These are phyloP conservation scores for Ceratocystiopsis sp. DNA, from an alignment of 2,329 filamentous ascomycete species.

Conservation along the genomic window DNA sequence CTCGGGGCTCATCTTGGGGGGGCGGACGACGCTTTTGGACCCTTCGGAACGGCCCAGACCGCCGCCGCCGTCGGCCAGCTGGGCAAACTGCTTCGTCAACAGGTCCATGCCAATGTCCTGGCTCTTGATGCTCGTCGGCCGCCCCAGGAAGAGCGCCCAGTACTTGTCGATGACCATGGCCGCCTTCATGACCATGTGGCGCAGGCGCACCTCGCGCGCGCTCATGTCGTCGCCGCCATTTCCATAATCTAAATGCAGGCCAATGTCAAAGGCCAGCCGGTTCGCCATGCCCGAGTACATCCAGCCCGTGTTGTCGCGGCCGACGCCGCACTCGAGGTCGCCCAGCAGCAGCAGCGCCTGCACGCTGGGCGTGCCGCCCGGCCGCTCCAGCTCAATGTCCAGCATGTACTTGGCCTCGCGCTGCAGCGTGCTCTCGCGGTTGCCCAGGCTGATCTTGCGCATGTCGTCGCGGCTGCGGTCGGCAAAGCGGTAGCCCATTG, in stretches of 20 bases:
- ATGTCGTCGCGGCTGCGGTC: slow-evolving; percentile 32
- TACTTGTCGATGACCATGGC: slow-evolving; percentile 37
- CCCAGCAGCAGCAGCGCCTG: slow-evolving; percentile 17
- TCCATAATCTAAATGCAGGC: slow-evolving; percentile 29
- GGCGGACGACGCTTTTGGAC: slow-evolving; percentile 12
- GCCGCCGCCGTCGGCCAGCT: slow-evolving; percentile 20
- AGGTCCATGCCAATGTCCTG: slow-evolving; percentile 32
- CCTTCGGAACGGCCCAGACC: too few relatives aligned
- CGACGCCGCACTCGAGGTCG: slow-evolving; percentile 35
- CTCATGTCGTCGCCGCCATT: slow-evolving; percentile 19
- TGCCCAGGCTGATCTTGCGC: slow-evolving; percentile 25
- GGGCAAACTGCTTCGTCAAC: slow-evolving; percentile 26
- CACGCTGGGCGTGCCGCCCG: slow-evolving; percentile 18
- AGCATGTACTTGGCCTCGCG: slow-evolving; percentile 37
- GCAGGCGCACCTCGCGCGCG: slow-evolving; percentile 28
- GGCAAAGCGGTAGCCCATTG: slow-evolving; percentile 33
- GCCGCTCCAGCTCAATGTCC: slow-evolving; percentile 32
- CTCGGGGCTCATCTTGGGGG: slow-evolving; percentile 9
- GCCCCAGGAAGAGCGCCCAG: slow-evolving; percentile 36
- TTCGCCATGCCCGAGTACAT: slow-evolving; percentile 32
- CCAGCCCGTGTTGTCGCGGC: slow-evolving; percentile 36
- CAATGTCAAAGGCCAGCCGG: slow-evolving; percentile 28
- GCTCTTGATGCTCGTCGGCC: slow-evolving; percentile 35
- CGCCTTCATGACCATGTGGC: slow-evolving; percentile 33
- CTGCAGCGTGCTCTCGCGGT: slow-evolving; percentile 33